Conservation (phyloP, 768 basidiomycete species). For the Pleurotus tuoliensis region DNA sequence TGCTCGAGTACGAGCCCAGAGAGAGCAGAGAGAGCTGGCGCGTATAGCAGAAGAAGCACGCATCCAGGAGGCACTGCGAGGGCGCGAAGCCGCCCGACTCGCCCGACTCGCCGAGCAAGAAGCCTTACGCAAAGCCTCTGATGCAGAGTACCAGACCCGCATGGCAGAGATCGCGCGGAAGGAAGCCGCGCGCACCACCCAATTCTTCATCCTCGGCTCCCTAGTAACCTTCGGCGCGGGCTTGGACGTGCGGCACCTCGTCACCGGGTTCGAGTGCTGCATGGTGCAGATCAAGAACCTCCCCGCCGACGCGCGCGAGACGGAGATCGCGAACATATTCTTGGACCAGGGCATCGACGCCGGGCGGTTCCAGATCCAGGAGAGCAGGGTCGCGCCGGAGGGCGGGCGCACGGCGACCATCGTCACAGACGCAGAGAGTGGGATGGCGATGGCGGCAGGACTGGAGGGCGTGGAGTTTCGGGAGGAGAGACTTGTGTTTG, state of each 20-base stretch:
- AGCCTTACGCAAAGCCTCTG: slow-evolving; percentile 15
- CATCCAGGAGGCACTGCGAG: neutral
- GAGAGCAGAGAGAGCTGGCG: neutral
- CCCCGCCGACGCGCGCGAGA: slow-evolving; percentile 31
- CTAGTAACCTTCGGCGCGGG: slow-evolving; percentile 53
- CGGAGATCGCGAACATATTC: slow-evolving; percentile 41
- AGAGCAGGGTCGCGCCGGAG: slow-evolving; percentile 20
- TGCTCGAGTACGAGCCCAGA: too few species aligned
- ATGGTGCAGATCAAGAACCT: slow-evolving; percentile 43
- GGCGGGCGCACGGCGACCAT: slow-evolving; percentile 33
- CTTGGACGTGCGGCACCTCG: slow-evolving; percentile 36
- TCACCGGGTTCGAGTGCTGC: slow-evolving; percentile 52
- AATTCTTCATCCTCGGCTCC: slow-evolving; percentile 38
- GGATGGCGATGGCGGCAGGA: slow-evolving; percentile 34
- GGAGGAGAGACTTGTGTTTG: slow-evolving; percentile 36
- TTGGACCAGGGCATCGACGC: slow-evolving; percentile 36
- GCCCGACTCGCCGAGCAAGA: slow-evolving; percentile 16
- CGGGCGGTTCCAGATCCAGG: slow-evolving; percentile 29
- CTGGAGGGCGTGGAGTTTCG: slow-evolving; percentile 49
- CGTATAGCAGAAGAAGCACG: neutral
- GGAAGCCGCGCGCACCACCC: slow-evolving; percentile 40
- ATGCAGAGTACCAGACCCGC: slow-evolving; percentile 15
- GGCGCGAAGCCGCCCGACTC: neutral
- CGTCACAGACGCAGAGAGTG: slow-evolving; percentile 39
- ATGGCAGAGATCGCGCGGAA: slow-evolving; percentile 19